Conservation (phyloP, 441 rosid genomes). For the Arabidopsis hybrid region DNA sequence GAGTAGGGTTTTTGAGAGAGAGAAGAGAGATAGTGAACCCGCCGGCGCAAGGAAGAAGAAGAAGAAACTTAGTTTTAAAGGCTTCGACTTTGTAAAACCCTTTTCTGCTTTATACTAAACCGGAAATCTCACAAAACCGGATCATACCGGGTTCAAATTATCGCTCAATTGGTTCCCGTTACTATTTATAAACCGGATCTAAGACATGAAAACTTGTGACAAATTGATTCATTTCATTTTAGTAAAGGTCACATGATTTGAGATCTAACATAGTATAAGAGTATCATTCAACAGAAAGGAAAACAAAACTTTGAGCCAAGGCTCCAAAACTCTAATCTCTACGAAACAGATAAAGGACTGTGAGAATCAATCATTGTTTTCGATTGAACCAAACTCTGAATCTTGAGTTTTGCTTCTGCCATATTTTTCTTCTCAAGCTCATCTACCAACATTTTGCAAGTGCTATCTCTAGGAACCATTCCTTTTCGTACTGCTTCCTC, state of each 20-base stretch:
- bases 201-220: neutral
- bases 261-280: slow-evolving; percentile 11
- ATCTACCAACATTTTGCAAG: slow-evolving; percentile 54
- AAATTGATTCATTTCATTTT: neutral
- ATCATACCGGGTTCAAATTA: neutral
- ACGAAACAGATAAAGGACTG: slow-evolving; percentile 19
- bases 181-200: neutral
- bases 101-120: slow-evolving; percentile 19
- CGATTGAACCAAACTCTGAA: slow-evolving; percentile 48
- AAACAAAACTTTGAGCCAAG: slow-evolving; percentile 24
- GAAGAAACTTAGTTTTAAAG: slow-evolving; percentile 11
- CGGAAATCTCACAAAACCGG: slow-evolving; percentile 1
- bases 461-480: slow-evolving; percentile 60
- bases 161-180: neutral
- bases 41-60: slow-evolving; percentile 33
- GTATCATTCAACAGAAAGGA: slow-evolving; percentile 3
- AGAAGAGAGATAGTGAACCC: slow-evolving; percentile 1
- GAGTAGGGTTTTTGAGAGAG: slow-evolving; percentile 8
- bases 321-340: slow-evolving; percentile 14
- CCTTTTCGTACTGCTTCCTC: slow-evolving; percentile 68
- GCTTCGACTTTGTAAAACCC: slow-evolving; percentile 32
- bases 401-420: slow-evolving; percentile 55
- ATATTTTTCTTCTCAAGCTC: slow-evolving; percentile 61
- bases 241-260: neutral
- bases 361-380: slow-evolving; percentile 40